Evolutionary conservation across 1,284 basidiomycete genomes (phyloP), one percentile per base, ranked within the genome.

Genomic region (Schizophyllum commune): DNA sequence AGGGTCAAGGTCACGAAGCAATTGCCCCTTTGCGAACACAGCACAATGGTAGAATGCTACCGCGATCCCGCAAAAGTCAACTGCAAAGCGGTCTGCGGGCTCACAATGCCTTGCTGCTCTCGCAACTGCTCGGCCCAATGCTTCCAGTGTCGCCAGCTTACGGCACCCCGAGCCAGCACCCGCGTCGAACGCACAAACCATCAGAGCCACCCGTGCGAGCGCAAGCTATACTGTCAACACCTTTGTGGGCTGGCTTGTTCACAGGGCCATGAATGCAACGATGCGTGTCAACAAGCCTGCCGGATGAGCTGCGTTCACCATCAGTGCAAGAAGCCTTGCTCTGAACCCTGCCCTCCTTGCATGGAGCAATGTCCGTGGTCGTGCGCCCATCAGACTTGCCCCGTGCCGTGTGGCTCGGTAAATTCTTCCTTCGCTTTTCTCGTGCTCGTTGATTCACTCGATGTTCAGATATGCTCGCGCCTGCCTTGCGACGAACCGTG

Each of bases 331-430:
- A 66, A 71, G 20, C 63, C 69, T 21, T 91, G 89, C 66, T 81
- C 77, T 7, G 72, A 69, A 0, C 79, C 80, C 0, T 91, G 89
- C 67, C 77, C 82, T 0, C 85, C 86, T 0, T 91, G 89, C 68
- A 78, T 83, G 66, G 79, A 85, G 63, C 71, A 77, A 0, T 89
- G 87, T 65, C 74, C 73, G 4, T 89, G 87, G 85, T 67, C 57
- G 7, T 90, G 88, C 66, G 64, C 74, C 5, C 85, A 89, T 63
- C 67, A 77, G 9, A 21, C 15, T 1, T 91, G 89, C 62, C 81
- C 81, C 1, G 77, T 89, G n/a, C 81, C 85, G 0, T 91, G 89
- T 66, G 87, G 86, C 13, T 86, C 85, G 19, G 88, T 88, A 62
- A 74, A 84, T 75, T 6, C 5, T 27, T 27, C 5, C 27, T 5